phyloP scores from a whole-genome alignment of 176 grass and related monocot genomes.

The Cenchrus purpureus region DNA sequence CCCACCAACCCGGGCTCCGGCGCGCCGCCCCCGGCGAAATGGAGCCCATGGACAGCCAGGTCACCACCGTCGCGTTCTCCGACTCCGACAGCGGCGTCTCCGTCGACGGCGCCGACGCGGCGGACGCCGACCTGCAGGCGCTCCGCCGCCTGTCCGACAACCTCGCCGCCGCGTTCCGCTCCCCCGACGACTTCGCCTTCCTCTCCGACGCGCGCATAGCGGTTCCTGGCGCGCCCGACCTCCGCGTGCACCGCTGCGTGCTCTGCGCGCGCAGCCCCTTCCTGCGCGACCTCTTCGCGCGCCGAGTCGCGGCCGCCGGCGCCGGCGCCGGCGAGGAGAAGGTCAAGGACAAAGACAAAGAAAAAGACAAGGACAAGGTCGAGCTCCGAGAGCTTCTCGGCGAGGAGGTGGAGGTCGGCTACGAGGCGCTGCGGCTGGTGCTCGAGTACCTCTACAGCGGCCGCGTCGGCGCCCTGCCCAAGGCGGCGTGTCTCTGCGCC shows the following conservation, averaged over 20 bases:
- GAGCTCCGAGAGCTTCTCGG: constrained; percentile 56
- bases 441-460: constrained; percentile 94
- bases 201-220: constrained; percentile 62
- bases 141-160: constrained; percentile 92
- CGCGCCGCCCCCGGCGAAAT: constrained; percentile 35
- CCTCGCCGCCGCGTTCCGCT: constrained; percentile 64
- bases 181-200: constrained; percentile 67
- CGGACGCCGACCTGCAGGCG: constrained; percentile 70
- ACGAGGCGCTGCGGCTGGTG: constrained; percentile 74
- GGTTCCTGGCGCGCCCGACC: constrained; percentile 42
- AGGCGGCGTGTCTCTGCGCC: constrained; percentile 74
- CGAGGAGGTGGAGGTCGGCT: constrained; percentile 61
- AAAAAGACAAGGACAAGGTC: not conserved
- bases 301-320: constrained; percentile 10
- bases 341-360: too few relatives aligned
- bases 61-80: constrained; percentile 47
- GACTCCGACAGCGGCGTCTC: constrained; percentile 64
- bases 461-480: constrained; percentile 67
- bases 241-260: constrained; percentile 83
- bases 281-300: constrained; percentile 71
- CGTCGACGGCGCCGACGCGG: not conserved
- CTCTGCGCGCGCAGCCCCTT: constrained; percentile 88
- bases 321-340: too few relatives aligned
- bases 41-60: constrained; percentile 51
- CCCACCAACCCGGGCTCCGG: constrained; percentile 7